Evolutionary conservation across 2,329 filamentous ascomycete species (phyloP).

Genomic region (Alternaria triticimaculans): DNA sequence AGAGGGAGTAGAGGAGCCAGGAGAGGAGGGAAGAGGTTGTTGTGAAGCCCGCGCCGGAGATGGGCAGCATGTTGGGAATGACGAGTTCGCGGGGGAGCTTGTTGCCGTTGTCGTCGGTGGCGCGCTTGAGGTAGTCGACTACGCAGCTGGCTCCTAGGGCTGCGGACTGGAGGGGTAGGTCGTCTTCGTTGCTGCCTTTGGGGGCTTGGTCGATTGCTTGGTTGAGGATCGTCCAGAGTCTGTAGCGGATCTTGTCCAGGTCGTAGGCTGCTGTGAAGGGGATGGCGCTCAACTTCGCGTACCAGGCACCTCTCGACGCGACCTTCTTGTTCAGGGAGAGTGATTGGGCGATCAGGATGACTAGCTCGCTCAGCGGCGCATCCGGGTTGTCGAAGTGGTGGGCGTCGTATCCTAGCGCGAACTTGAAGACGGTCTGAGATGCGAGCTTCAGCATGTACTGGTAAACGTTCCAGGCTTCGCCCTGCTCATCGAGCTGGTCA

Average conservation of each 20-base stretch:
- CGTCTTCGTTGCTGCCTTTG: constrained; percentile 16
- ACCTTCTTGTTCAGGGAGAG: constrained; percentile 21
- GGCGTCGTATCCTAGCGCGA: constrained; percentile 15
- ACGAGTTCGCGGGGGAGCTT: constrained; percentile 23
- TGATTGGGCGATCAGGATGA: constrained; percentile 15
- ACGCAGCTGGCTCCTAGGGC: constrained; percentile 44
- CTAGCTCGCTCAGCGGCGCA: constrained; percentile 9
- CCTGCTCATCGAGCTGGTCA: constrained; percentile 20
- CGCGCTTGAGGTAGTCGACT: constrained; percentile 28
- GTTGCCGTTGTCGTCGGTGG: constrained; percentile 30
- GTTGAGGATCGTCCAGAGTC: constrained; percentile 8
- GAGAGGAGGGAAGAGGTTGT: constrained; percentile 31
- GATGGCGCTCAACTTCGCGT: constrained; percentile 12
- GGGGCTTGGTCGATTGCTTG: constrained; percentile 14
- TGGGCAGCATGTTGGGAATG: constrained; percentile 17
- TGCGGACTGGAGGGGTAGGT: constrained; percentile 41
- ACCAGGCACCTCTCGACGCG: constrained; percentile 16
- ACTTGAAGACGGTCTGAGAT: constrained; percentile 15
- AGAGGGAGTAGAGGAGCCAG: constrained; percentile 26
- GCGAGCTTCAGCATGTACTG: constrained; percentile 25
- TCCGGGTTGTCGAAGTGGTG: constrained; percentile 18
- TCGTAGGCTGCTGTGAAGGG: constrained; percentile 14
- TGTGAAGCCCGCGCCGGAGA: constrained; percentile 25
- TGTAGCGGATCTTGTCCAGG: constrained; percentile 7
- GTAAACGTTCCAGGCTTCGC: constrained; percentile 22